Percentiles rank a stretch among this genome's conserved stretches.
These are phyloP conservation scores for Aureobasidium sp. DNA, from an alignment of 2,329 filamentous ascomycete genomes.

Conservation along the genomic window DNA sequence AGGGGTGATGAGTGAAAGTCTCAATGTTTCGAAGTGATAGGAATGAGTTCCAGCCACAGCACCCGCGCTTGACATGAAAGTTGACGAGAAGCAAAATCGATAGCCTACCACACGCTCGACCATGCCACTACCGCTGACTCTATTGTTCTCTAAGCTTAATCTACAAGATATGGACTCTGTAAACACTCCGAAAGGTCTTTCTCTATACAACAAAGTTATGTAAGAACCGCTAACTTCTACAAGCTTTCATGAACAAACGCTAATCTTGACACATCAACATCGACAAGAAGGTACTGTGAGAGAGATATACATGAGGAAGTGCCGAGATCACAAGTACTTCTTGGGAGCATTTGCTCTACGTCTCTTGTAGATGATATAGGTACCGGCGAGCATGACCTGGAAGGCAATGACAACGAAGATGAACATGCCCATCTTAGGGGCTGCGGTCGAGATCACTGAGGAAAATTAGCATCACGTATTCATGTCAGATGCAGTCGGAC, in stretches of 20 bases:
- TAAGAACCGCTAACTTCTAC: background rate
- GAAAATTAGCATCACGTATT: background rate
- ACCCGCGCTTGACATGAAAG: too few relatives aligned
- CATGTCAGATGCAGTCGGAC: background rate
- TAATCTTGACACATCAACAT: background rate
- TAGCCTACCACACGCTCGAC: too few relatives aligned
- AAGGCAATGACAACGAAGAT: constrained; percentile 66
- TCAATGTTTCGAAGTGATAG: too few relatives aligned
- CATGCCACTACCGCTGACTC: too few relatives aligned
- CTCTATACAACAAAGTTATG: background rate
- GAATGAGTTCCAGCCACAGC: too few relatives aligned
- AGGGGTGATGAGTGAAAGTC: too few relatives aligned
- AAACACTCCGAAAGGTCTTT: background rate
- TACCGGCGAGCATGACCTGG: constrained; percentile 60
- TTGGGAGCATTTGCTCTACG: constrained; percentile 70
- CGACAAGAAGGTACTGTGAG: background rate
- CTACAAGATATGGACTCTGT: too few relatives aligned
- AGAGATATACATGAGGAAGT: background rate
- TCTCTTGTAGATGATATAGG: constrained; percentile 73
- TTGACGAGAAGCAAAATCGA: too few relatives aligned
- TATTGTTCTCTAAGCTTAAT: too few relatives aligned
- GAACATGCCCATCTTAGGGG: constrained; percentile 52
- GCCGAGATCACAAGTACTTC: constrained; percentile 64
- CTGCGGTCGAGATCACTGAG: constrained; percentile 44
- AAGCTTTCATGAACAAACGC: background rate